Base-by-base conservation (phyloP, 352 stramenopile genomes). In the Globisporangium recalcitrans region DNA sequence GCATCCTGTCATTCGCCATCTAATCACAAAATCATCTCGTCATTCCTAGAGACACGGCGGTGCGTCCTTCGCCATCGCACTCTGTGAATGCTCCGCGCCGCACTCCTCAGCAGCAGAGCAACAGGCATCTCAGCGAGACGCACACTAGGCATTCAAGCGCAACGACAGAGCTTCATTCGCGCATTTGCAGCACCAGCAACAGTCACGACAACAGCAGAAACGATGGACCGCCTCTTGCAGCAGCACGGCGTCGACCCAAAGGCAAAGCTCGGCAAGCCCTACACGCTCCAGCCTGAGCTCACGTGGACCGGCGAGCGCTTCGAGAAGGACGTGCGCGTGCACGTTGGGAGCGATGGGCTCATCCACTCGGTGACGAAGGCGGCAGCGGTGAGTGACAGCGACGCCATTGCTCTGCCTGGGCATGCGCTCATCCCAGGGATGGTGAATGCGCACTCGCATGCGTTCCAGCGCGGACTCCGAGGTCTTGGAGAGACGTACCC, bases 401-500 rank as follows among this genome's bases (percentile, higher is more conserved):
- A 40, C 19, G 24, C 26, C 11, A 47, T 75, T 68, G 60, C 68
- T 34, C 67, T 89, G 11, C 72, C 74, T 2, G 78, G 82, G 0
- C 71, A 75, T 29, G 78, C 80, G 36, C 68, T 91, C 34, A 44
- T 90, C 19, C 80, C 80, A 0, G 82, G 82, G 1, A 88, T 91
- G 80, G 80, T 91, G 21, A 91, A 91, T 66, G 78, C 80, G n/a
- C 82, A 91, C 72, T 90, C 80, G 67, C 82, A 91, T 52, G 82
- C 82, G 40, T 91, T 90, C 65, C 82, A 91, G 68, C 80, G 80
- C 27, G 80, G 78, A 2, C 68, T 90, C 58, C 78, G 82, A 19
- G 80, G 82, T 0, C 78, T 90, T n/a, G 82, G 82, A 27, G 82
- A 91, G 74, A 85, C 75, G 67, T 90, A 91, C 62, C 70, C 79